Base-by-base conservation (phyloP, 73 alveolate genomes). In the Diophrys appendiculata region DNA sequence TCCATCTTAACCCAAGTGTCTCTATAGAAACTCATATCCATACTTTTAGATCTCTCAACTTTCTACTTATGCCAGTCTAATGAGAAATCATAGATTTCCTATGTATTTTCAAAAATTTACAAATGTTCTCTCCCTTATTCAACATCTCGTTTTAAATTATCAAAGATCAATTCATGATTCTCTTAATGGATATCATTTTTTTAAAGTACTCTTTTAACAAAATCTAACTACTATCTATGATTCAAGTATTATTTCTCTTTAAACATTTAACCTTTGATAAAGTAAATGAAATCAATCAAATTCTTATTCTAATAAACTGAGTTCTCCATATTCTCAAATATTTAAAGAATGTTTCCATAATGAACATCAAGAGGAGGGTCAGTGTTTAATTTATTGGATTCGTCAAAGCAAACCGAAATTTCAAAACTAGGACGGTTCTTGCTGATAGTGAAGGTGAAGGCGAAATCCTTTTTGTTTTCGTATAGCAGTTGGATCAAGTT, bases 281-380 rank as follows among this genome's bases (percentile, higher is more conserved):
- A 68, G 22, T 78, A 32, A 26, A 80, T 72, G 77, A 87, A 87
- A 35, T 74, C 87, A 33, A 53, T 72, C 43, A 87, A 24, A 2
- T 33, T 24, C 52, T 78, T 68, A 67, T 87, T 87, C 32, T 87
- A 14, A 29, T 52, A 78, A 0, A 87, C 73, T 1, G 85, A 54
- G 65, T 77, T 68, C 72, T 80, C 90, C 34, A 81, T 55, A 68
- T 80, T 64, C 30, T 80, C 80, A 34, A 87, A 80, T 29, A 87
- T 43, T 22, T 67, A 31, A 25, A 72, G 54, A 68, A 87, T 78
- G 65, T 72, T 68, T 25, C 55, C 81, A 33, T 67, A 73, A 68
- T 87, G 90, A 13, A 70, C 94, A 33, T 80, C 94, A 77, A 87
- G 72, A 14, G 94, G 71, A 8, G 94, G 94, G 64, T 81, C 88